Percentiles rank a stretch among this genome's conserved stretches.
Evolutionary conservation across 2,329 filamentous ascomycete genomes (phyloP).

Genomic region (Fusarium devonianum): DNA sequence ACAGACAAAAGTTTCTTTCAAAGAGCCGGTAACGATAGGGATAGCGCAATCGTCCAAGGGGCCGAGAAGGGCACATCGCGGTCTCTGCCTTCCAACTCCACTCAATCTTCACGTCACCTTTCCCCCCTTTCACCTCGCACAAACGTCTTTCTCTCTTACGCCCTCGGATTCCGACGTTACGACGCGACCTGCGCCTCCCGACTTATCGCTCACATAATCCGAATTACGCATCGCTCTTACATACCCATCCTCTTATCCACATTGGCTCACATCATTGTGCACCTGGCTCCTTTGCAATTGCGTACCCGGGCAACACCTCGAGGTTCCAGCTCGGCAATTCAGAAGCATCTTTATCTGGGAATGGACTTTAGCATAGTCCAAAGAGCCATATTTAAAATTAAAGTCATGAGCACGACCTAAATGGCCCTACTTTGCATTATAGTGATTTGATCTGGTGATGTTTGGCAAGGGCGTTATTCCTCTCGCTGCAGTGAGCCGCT

Average conservation of each 20-base stretch:
- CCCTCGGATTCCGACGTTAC: constrained; percentile 28
- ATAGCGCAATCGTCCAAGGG: constrained; percentile 30
- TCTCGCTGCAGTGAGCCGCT: neutral
- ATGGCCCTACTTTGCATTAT: neutral
- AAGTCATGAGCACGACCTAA: constrained; percentile 30
- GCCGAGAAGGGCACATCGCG: constrained; percentile 42
- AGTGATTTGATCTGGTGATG: neutral
- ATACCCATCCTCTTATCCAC: constrained; percentile 38
- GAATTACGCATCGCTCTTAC: constrained; percentile 39
- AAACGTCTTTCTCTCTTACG: constrained; percentile 35
- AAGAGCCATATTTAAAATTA: constrained; percentile 37
- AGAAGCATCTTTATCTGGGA: constrained; percentile 32
- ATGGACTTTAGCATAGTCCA: constrained; percentile 37
- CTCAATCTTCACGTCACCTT: constrained; percentile 38
- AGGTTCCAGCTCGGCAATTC: constrained; percentile 28
- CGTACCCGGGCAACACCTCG: constrained; percentile 26
- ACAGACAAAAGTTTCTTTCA: constrained; percentile 31
- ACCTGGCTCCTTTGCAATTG: constrained; percentile 27
- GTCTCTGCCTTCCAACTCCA: constrained; percentile 40
- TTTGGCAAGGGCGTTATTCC: neutral
- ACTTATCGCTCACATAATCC: constrained; percentile 41
- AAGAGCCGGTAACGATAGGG: constrained; percentile 34
- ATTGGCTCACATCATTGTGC: constrained; percentile 29
- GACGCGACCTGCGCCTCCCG: constrained; percentile 33
- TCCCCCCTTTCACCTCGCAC: constrained; percentile 36